Base-by-base conservation (phyloP, 2,329 filamentous ascomycete genomes). In the Plenodomus biglobosus region DNA sequence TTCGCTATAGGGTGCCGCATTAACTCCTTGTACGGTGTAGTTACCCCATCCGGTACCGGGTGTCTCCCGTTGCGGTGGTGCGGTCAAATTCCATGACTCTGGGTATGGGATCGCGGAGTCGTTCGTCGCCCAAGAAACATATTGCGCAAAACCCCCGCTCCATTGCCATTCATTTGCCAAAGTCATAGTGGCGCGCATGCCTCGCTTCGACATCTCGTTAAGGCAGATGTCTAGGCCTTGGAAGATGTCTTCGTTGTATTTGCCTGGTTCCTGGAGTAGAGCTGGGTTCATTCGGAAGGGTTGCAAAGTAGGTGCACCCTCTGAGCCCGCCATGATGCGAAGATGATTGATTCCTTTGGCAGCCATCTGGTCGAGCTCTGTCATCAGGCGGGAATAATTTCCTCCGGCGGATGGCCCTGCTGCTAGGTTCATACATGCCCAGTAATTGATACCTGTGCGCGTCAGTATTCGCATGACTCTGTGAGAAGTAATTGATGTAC, bases 101-200 rank as follows among this genome's bases (percentile, higher is more conserved):
- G 71, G 71, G 38, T 74, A 74, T 0, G 69, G 68, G 13, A 74
- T 72, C 8, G 48, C 42, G 6, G 56, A 53, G 45, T 73, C 62
- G 50, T 72, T 64, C 15, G 56, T 62, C 3, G 71, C 68, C 71
- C 71, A 74, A 1, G 59, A 67, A 1, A 74, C 68, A 45, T 68
- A 74, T 43, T 73, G 71, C 2, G 59, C 66, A 30, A 73, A 73
- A 0, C 71, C 71, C 7, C 71, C 71, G 15, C 55, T 62, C 71
- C 71, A 74, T 43, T 74, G 71, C 71, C 71, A 74, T 52, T 73
- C 65, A 38, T 73, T 66, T 7, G 59, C 63, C 3, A 74, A 52
- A 0, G 71, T 73, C 70, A 74, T 74, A 11, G 71, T 74, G 17
- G 71, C 71, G 17, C 71, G 61, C 65, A 74, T 74, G 4, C 71